phyloP scores from a whole-genome alignment of 2,329 filamentous ascomycete genomes.

The Cercospora nicotianae region DNA sequence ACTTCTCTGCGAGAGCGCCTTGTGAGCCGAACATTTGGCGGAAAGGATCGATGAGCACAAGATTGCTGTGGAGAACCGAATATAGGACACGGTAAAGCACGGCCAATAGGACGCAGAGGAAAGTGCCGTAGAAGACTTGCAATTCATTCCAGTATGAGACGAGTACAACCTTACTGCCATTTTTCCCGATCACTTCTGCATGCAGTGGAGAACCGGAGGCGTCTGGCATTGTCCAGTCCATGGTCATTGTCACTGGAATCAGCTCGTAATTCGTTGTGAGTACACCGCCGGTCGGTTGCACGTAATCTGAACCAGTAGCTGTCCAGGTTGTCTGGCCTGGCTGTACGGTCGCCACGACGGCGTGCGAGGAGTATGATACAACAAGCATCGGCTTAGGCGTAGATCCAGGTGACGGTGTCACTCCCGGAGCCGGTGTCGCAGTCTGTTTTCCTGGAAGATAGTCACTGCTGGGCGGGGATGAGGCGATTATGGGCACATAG shows the following conservation, averaged over 20 bases:
- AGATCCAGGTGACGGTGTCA: background rate
- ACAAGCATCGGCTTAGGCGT: background rate
- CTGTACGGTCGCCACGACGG: background rate
- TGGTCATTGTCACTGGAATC: background rate
- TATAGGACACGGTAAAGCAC: conserved; percentile 26
- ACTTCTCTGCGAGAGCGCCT: conserved; percentile 19
- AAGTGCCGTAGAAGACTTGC: conserved; percentile 24
- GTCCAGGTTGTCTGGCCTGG: background rate
- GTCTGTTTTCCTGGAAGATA: background rate
- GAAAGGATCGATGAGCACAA: conserved; percentile 25
- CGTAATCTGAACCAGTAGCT: background rate
- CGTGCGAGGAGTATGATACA: background rate
- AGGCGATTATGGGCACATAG: background rate
- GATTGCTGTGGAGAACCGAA: conserved; percentile 21
- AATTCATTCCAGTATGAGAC: conserved; percentile 9
- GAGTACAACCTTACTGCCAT: background rate
- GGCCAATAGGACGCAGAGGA: conserved; percentile 21
- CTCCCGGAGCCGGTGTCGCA: background rate
- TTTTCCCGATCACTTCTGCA: background rate
- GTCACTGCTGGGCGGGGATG: background rate
- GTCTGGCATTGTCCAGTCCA: background rate
- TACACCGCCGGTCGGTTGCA: background rate
- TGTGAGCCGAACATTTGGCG: conserved; percentile 18
- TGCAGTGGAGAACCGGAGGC: background rate
- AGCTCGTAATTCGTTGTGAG: background rate